Conservation (phyloP, 1,284 basidiomycete species). For the Ceratobasidium sp. region DNA sequence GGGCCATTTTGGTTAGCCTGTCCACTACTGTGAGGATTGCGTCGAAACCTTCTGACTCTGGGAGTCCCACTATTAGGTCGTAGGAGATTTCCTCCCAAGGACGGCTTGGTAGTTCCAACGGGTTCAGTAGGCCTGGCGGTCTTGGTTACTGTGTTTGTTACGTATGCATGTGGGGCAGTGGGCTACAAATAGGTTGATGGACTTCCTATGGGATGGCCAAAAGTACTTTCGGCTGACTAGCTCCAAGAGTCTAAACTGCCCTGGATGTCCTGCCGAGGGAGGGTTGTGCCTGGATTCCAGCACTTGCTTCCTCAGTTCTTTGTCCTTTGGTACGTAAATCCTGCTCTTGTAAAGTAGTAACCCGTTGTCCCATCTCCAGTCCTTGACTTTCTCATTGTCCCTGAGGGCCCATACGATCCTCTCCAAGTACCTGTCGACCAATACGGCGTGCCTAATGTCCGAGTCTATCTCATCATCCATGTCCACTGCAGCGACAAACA, state of each 20-base stretch:
- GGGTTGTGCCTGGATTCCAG: no score
- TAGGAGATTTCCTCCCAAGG: no score
- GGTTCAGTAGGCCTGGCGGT: no score
- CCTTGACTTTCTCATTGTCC: neutral
- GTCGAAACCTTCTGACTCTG: no score
- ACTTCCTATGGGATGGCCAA: neutral
- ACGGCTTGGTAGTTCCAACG: no score
- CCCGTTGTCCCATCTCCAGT: neutral
- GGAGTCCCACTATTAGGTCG: neutral
- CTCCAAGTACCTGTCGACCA: neutral
- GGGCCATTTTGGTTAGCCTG: no score
- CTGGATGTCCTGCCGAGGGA: conserved; percentile 27
- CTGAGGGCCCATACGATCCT: neutral
- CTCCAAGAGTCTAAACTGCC: conserved; percentile 44
- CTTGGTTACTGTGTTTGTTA: neutral
- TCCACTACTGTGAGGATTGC: no score
- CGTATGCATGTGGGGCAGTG: conserved; percentile 26
- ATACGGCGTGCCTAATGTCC: neutral
- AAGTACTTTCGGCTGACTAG: neutral
- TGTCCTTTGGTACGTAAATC: neutral
- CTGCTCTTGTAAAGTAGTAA: neutral
- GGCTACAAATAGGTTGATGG: conserved; percentile 3
- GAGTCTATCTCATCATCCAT: neutral
- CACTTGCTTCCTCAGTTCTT: neutral
- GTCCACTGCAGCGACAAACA: neutral